Evolutionary conservation across 208 protist genomes (phyloP).

Genomic region (Trypanosoma mega): DNA sequence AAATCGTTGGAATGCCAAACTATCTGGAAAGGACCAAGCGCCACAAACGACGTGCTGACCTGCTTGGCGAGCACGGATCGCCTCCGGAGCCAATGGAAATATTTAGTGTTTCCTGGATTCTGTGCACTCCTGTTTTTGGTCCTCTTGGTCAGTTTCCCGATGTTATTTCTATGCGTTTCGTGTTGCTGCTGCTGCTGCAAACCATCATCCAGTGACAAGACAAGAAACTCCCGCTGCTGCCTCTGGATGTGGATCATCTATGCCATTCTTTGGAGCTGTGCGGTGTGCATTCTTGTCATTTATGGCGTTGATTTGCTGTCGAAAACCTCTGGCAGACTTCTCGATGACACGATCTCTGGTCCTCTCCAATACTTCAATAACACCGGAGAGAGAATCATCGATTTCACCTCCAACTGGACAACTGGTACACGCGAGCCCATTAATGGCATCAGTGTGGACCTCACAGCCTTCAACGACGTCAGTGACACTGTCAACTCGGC

Average conservation of each 20-base stretch:
- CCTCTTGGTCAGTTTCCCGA: conserved; percentile 49
- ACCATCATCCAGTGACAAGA: conserved; percentile 10
- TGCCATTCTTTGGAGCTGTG: conserved; percentile 43
- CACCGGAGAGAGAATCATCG: conserved; percentile 17
- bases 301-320: conserved; percentile 34
- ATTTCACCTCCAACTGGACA: conserved; percentile 15
- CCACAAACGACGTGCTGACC: conserved; percentile 48
- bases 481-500: background rate
- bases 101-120: conserved; percentile 59
- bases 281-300: conserved; percentile 57
- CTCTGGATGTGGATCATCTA: conserved; percentile 75
- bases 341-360: conserved; percentile 8
- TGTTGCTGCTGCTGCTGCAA: conserved; percentile 45
- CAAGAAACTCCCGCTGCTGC: conserved; percentile 29
- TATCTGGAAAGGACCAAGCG: conserved; percentile 58
- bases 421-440: background rate
- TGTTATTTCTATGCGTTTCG: conserved; percentile 29
- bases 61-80: conserved; percentile 54
- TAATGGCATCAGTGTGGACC: background rate
- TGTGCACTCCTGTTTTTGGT: conserved; percentile 53
- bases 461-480: conserved; percentile 12
- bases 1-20: conserved; percentile 54
- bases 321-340: background rate
- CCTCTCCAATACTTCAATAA: conserved; percentile 22
- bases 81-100: conserved; percentile 48